A percentile compares a stretch with the other conserved stretches of the same genome.
These are phyloP conservation scores for Kalaharituber pfeilii DNA, from an alignment of 2,329 filamentous ascomycete genomes.

Conservation along the genomic window DNA sequence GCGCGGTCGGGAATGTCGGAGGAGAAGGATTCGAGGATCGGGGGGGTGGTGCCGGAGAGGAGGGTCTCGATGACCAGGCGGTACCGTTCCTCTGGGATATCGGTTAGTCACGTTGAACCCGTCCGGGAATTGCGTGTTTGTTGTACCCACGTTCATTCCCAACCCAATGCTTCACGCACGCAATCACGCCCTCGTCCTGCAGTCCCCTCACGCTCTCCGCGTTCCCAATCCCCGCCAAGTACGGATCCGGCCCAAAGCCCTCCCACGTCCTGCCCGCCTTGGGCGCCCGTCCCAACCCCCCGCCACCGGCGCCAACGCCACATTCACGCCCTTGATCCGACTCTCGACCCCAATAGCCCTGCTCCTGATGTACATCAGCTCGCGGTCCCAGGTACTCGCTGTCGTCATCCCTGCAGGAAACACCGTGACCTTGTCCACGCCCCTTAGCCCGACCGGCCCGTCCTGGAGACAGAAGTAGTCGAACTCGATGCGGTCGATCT, in stretches of 20 bases:
- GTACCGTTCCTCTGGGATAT: slow-evolving; percentile 11
- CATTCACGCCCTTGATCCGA: slow-evolving; percentile 17
- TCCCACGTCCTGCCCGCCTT: slow-evolving; percentile 29
- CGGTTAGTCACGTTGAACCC: slow-evolving; percentile 5
- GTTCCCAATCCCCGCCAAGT: slow-evolving; percentile 23
- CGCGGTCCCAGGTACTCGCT: slow-evolving; percentile 60
- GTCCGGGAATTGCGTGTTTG: too few species aligned
- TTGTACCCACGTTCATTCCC: slow-evolving; percentile 17
- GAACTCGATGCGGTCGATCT: slow-evolving; percentile 50
- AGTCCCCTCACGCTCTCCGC: slow-evolving; percentile 25
- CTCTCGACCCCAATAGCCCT: slow-evolving; percentile 14
- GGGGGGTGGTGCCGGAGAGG: slow-evolving; percentile 10
- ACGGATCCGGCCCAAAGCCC: slow-evolving; percentile 29
- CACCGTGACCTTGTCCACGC: slow-evolving; percentile 46
- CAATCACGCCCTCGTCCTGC: slow-evolving; percentile 32
- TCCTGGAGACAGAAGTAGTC: slow-evolving; percentile 52
- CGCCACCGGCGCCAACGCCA: slow-evolving; percentile 14
- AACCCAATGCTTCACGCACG: slow-evolving; percentile 41
- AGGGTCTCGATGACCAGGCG: slow-evolving; percentile 7
- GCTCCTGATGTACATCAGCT: slow-evolving; percentile 11
- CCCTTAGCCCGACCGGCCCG: slow-evolving; percentile 48
- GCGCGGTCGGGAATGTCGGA: slow-evolving; percentile 60
- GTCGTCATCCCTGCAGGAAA: slow-evolving; percentile 79
- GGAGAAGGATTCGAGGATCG: slow-evolving; percentile 30
- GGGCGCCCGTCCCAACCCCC: slow-evolving; percentile 14